These are phyloP conservation scores for Melastoma candidum DNA, from an alignment of 441 rosid genomes.

Conservation along the genomic window DNA sequence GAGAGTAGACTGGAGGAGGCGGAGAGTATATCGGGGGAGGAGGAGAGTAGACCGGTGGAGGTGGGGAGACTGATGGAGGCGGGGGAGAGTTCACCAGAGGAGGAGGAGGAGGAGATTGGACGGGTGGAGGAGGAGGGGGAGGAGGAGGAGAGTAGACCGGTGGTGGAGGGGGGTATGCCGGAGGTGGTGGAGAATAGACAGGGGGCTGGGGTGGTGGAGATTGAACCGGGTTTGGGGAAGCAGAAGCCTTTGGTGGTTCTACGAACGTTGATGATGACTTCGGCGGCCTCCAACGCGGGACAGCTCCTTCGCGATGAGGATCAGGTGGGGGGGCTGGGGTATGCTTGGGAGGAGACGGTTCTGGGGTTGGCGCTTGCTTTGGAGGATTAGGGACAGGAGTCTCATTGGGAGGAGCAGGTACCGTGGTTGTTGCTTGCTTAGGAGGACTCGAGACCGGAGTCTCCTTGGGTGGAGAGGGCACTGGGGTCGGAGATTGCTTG, in stretches of 20 bases:
- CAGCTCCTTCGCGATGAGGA: neutral
- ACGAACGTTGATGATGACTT: neutral
- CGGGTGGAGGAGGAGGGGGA: too few species aligned
- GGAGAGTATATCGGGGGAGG: slow-evolving; percentile 12
- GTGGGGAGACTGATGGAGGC: neutral
- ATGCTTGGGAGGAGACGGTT: slow-evolving; percentile 1
- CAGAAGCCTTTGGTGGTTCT: slow-evolving; percentile 4
- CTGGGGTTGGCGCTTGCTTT: neutral
- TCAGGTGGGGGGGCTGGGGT: neutral
- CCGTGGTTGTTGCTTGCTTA: neutral
- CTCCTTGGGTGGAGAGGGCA: slow-evolving; percentile 3
- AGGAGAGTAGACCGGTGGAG: slow-evolving; percentile 4
- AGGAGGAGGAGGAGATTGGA: too few species aligned
- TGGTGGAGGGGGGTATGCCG: slow-evolving; percentile 3
- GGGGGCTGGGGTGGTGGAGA: slow-evolving; percentile 4
- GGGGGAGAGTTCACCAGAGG: too few species aligned
- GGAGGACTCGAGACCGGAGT: slow-evolving; percentile 1
- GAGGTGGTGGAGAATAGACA: slow-evolving; percentile 14
- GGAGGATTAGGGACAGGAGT: too few species aligned
- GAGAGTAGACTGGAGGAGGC: slow-evolving; percentile 4
- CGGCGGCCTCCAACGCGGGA: slow-evolving; percentile 12
- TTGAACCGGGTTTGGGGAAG: neutral
- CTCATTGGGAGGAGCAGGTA: too few species aligned
- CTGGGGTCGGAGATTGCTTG: neutral
- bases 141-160: too few species aligned